Evolutionary conservation across 768 basidiomycete species (phyloP), one percentile per base, ranked within the genome.

Genomic region (Tephrocybe sp.): DNA sequence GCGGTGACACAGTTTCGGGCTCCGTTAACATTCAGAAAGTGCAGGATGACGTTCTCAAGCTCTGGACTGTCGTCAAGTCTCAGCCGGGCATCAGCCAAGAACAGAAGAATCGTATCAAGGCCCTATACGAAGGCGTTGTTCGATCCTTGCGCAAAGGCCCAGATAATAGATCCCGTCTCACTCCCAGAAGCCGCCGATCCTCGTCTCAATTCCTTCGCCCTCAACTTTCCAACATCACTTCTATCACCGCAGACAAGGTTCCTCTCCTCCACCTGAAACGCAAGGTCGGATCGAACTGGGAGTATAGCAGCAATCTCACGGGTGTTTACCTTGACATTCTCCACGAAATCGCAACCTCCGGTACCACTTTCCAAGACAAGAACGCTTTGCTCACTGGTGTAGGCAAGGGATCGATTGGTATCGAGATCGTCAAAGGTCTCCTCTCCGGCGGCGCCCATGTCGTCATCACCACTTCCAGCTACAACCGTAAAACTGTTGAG

Each of bases 291-390:
- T 82, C 81, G 15, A 87, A 79, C 60, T 98, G 96, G 94, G 92
- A 96, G 64, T 99, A 98, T 74, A 94, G 91, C 61, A 92, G 89
- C 71, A 98, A 98, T 70, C 76, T 99, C 46, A 98, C 96, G 9
- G 83, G 91, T 46, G 89, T 92, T 19, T 98, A 99, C 69, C 83
- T 99, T 56, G 97, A 99, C 62, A 88, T 99, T 58, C 77, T 99
- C 27, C 92, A 95, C 64, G 97, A 99, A 70, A 98, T 99, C 59
- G 97, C 97, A 5, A 98, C 97, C 0, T 93, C 96, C 4, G 97
- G 97, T 11, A 98, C 95, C 1, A 95, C 94, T 1, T 99, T 98
- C 80, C 90, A 96, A 69, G 96, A 95, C 76, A 99, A 98, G 80
- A 98, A 98, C 61, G 97, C 97, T 2, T 81, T 99, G 15, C 79